Evolutionary conservation across 1,284 basidiomycete species (phyloP), one percentile per base, ranked within the genome.

Genomic region (Pseudozyma hubeiensis): DNA sequence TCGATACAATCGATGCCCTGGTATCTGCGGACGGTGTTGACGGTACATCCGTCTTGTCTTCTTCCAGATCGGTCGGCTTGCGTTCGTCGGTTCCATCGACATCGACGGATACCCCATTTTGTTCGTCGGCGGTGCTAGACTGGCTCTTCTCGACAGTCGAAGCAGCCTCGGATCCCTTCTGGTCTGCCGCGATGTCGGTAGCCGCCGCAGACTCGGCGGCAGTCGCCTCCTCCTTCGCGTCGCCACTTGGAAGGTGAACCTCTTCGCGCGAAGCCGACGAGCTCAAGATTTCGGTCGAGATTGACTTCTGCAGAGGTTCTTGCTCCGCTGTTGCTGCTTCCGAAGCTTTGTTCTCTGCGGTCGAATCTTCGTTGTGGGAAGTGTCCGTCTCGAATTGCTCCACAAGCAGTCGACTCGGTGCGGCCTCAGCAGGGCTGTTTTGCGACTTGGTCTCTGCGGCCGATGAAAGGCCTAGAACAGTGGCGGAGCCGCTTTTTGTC

Each of bases 341-440:
- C 13, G n/a, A 3, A 44, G 30, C 31, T 34, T 34, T 34, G 41
- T n/a, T 33, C 14, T 10, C 30, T 24, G 41, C 41, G 9, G 31
- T 35, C 41, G 33, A 34, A n/a, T n/a, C 31, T 11, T 31, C 8
- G 11, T 19, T 2, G 5, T 29, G 6, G 29, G 30, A 16, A 10
- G n/a, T 13, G 30, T 53, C 51, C 17, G 40, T 33, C 30, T 53
- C n/a, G 8, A 9, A 17, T 31, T 53, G 51, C 40, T 43, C 40
- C 19, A 40, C 11, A 7, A 9, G 30, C n/a, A 30, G 13, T 5
- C 40, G 7, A 9, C 30, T 29, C 5, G 16, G 11, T 5, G 47
- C 47, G n/a, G n/a, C 24, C 17, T 19, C 47, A n/a, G n/a, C 30
- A 16, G 51, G 10, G n/a, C 19, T n/a, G n/a, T 30, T 30, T 34